A percentile compares a stretch with the other conserved stretches of the same genome.
Evolutionary conservation across 2,329 filamentous ascomycete genomes (phyloP).

Genomic region (Apiospora malaysiana): DNA sequence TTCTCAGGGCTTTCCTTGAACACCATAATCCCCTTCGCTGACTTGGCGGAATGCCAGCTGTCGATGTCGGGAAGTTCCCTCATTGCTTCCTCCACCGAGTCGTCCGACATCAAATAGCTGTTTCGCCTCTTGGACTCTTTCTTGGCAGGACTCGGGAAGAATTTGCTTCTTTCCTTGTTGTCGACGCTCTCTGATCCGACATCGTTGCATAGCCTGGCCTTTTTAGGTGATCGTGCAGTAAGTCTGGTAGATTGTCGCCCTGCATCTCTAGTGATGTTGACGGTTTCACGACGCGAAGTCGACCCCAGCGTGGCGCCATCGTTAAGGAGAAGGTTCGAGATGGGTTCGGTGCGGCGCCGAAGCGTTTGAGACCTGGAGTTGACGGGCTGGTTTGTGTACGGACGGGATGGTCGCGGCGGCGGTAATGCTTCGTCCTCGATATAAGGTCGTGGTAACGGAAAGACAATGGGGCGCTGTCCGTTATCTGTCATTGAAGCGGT

Average conservation of each 20-base stretch:
- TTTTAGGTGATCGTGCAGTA: slow-evolving; percentile 57
- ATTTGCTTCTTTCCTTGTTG: slow-evolving; percentile 57
- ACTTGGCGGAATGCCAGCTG: slow-evolving; percentile 51
- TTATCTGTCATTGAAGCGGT: slow-evolving; percentile 55
- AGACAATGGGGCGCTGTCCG: slow-evolving; percentile 59
- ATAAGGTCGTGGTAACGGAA: slow-evolving; percentile 64
- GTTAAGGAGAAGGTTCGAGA: slow-evolving; percentile 49
- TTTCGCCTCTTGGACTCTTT: slow-evolving; percentile 36
- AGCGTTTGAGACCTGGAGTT: slow-evolving; percentile 46
- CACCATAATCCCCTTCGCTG: slow-evolving; percentile 47
- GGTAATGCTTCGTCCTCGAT: slow-evolving; percentile 44
- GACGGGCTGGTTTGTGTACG: slow-evolving; percentile 35
- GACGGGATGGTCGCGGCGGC: slow-evolving; percentile 32
- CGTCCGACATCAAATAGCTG: slow-evolving; percentile 59
- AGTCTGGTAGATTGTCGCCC: neutral
- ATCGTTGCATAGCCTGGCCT: slow-evolving; percentile 60
- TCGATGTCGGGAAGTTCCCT: slow-evolving; percentile 57
- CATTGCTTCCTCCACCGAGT: slow-evolving; percentile 62
- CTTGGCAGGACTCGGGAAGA: slow-evolving; percentile 49
- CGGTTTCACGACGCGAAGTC: slow-evolving; percentile 35
- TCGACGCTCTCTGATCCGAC: slow-evolving; percentile 34
- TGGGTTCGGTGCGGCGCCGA: slow-evolving; percentile 59
- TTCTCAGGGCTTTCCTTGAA: slow-evolving; percentile 50
- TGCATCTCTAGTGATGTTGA: neutral
- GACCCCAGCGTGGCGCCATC: slow-evolving; percentile 35